Conservation (phyloP, 2,329 filamentous ascomycete species). For the Colletotrichum higginsianum region DNA sequence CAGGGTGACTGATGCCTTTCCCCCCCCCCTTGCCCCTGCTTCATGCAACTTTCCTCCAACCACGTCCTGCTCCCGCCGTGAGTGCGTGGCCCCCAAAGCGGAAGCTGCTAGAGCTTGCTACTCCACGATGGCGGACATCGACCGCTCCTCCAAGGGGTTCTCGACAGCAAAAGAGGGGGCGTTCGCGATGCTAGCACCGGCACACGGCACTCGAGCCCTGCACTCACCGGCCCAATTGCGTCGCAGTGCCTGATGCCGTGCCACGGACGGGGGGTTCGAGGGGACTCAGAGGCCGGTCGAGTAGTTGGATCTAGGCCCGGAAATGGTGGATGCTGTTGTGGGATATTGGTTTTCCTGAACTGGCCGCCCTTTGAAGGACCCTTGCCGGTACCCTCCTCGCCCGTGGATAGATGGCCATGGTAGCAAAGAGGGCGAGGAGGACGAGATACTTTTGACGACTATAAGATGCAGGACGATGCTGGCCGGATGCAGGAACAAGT, state of each 20-base stretch:
- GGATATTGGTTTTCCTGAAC: slow-evolving; percentile 15
- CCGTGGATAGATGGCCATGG: slow-evolving; percentile 4
- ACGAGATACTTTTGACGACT: slow-evolving; percentile 9
- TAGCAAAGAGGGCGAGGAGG: slow-evolving; percentile 14
- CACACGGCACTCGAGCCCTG: slow-evolving; percentile 21
- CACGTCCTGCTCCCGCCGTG: slow-evolving; percentile 20
- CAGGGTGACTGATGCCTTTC: background rate
- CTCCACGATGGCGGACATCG: background rate
- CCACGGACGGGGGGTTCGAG: slow-evolving; percentile 24
- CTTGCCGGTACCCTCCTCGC: background rate
- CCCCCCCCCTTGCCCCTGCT: background rate
- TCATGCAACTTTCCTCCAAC: slow-evolving; percentile 12
- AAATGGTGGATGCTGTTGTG: slow-evolving; percentile 22
- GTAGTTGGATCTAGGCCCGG: slow-evolving; percentile 8
- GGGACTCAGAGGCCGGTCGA: background rate
- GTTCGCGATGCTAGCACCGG: slow-evolving; percentile 6
- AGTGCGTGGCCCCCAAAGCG: background rate
- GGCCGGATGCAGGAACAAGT: slow-evolving; percentile 27
- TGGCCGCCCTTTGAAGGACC: background rate
- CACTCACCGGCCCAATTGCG: slow-evolving; percentile 29
- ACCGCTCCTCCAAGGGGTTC: slow-evolving; percentile 4
- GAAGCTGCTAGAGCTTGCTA: background rate
- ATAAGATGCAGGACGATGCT: slow-evolving; percentile 33
- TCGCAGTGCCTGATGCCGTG: slow-evolving; percentile 10
- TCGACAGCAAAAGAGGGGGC: slow-evolving; percentile 1